A percentile compares a stretch with the other conserved stretches of the same genome.
Conservation (phyloP, 495 filamentous ascomycete genomes). For the Trichoderma erinaceum region DNA sequence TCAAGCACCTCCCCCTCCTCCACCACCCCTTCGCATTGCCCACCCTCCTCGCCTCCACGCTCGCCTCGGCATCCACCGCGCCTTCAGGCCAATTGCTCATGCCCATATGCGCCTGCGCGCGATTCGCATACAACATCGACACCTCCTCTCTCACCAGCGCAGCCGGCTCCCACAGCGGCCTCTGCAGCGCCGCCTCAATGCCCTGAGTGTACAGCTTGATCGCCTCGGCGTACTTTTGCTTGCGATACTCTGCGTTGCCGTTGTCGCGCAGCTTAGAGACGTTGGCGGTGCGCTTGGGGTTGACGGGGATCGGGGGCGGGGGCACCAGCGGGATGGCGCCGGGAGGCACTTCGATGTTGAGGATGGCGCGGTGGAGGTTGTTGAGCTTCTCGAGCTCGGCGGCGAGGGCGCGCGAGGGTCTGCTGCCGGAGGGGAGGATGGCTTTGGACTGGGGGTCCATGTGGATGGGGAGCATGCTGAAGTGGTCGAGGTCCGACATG, state of each 20-base stretch:
- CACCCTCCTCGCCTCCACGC: constrained; percentile 79
- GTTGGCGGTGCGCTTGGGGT: constrained; percentile 77
- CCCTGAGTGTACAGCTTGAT: constrained; percentile 74
- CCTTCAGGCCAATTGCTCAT: constrained; percentile 74
- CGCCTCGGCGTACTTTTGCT: constrained; percentile 66
- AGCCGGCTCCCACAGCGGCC: constrained; percentile 82
- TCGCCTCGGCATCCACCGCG: constrained; percentile 73
- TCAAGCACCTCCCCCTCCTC: constrained; percentile 70
- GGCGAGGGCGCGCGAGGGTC: constrained; percentile 43
- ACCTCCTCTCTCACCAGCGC: constrained; percentile 79
- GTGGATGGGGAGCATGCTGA: constrained; percentile 71
- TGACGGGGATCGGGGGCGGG: constrained; percentile 72
- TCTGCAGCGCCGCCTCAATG: constrained; percentile 75
- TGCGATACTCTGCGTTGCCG: constrained; percentile 77
- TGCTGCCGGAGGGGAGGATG: constrained; percentile 30
- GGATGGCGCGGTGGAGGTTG: constrained; percentile 63
- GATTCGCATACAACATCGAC: constrained; percentile 69
- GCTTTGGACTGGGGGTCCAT: constrained; percentile 75
- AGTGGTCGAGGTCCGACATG: constrained; percentile 66
- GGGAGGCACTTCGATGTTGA: constrained; percentile 51
- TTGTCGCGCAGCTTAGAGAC: constrained; percentile 85
- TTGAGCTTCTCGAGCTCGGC: constrained; percentile 67
- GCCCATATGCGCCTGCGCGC: constrained; percentile 85
- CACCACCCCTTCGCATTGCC: constrained; percentile 95
- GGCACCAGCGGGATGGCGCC: constrained; percentile 36